These are phyloP conservation scores for Xylaria sp. DNA, from an alignment of 2,329 filamentous ascomycete genomes.

Conservation along the genomic window DNA sequence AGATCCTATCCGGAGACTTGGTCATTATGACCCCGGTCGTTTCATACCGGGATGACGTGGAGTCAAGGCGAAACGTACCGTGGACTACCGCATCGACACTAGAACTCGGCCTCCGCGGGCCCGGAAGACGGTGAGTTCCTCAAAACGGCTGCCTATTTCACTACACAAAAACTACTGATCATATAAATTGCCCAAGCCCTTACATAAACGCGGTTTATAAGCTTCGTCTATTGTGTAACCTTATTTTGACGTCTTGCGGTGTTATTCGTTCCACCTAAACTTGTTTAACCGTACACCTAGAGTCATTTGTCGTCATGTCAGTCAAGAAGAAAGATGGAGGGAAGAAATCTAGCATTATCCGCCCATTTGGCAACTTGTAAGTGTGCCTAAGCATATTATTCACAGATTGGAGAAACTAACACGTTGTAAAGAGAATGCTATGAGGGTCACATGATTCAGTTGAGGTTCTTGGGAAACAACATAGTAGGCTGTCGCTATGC, in stretches of 20 bases:
- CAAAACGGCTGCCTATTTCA: conserved; percentile 23
- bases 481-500: conserved; percentile 41
- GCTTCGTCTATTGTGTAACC: neutral
- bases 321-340: neutral
- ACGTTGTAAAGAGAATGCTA: conserved; percentile 33
- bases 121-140: neutral
- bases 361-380: conserved; percentile 34
- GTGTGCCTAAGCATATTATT: neutral
- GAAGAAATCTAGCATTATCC: conserved; percentile 22
- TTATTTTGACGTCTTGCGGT: neutral
- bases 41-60: neutral
- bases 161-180: neutral
- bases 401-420: neutral
- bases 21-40: neutral
- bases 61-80: neutral
- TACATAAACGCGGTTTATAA: neutral
- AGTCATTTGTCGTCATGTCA: conserved; percentile 10
- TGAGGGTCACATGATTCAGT: conserved; percentile 42
- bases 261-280: neutral
- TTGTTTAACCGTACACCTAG: neutral
- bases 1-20: neutral
- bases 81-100: neutral
- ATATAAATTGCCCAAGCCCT: neutral
- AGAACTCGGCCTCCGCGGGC: conserved; percentile 28
- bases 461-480: conserved; percentile 41